A percentile compares a stretch with the other conserved stretches of the same genome.
Conservation (phyloP, 169 alveolate genomes). For the Theileria sp. region DNA sequence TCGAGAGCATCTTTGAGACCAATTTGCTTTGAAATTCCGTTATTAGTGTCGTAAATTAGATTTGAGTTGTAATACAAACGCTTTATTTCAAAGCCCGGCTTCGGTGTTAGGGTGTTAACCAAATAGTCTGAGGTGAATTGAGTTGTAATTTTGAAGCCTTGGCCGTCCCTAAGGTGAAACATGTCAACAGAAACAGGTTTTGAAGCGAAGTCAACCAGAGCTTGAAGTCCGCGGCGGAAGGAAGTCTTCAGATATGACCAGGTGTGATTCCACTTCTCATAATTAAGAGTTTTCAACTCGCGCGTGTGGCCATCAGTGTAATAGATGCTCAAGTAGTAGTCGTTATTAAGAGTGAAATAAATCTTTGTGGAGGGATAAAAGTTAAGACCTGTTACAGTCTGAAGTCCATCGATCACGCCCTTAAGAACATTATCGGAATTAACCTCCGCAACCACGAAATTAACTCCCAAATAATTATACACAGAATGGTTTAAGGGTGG, state of each 20-base stretch:
- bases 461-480: slow-evolving; percentile 8
- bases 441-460: not conserved
- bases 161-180: slow-evolving; percentile 1
- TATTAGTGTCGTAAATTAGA: not conserved
- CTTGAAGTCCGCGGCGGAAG: not conserved
- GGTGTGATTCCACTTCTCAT: not conserved
- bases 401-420: not conserved
- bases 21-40: not conserved
- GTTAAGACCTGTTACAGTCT: not conserved
- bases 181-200: slow-evolving; percentile 8
- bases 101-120: not conserved
- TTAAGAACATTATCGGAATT: not conserved
- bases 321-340: not conserved
- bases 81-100: not conserved
- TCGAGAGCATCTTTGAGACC: not conserved
- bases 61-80: not conserved
- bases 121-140: not conserved
- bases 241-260: not conserved
- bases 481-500: not conserved
- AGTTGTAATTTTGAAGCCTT: not conserved
- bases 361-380: not conserved
- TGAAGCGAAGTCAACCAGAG: slow-evolving; percentile 8
- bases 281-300: not conserved
- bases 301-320: not conserved
- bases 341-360: not conserved